These are phyloP conservation scores for Penicillium crystallinum DNA, from an alignment of 495 filamentous ascomycete genomes.

Conservation along the genomic window DNA sequence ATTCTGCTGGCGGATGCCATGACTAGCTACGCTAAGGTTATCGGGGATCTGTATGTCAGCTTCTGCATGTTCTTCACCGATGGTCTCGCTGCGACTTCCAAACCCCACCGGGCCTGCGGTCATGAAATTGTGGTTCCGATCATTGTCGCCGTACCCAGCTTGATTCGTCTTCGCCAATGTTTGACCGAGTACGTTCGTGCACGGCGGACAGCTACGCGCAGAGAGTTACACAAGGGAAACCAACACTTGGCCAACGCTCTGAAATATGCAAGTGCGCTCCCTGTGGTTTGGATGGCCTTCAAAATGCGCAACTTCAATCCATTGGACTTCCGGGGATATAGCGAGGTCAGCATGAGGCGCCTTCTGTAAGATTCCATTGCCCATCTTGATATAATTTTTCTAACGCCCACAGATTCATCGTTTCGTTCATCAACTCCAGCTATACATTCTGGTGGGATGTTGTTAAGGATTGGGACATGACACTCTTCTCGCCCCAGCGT, in stretches of 20 bases:
- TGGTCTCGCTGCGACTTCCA: slow-evolving; percentile 65
- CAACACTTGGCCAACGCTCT: slow-evolving; percentile 88
- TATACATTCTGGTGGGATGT: slow-evolving; percentile 99
- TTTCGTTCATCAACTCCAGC: slow-evolving; percentile 71
- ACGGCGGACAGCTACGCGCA: slow-evolving; percentile 40
- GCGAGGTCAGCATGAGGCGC: slow-evolving; percentile 51
- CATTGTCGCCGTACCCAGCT: slow-evolving; percentile 71
- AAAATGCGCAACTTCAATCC: slow-evolving; percentile 65
- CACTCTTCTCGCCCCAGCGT: slow-evolving; percentile 57
- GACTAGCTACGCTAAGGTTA: slow-evolving; percentile 87
- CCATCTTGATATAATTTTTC: background rate
- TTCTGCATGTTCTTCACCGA: slow-evolving; percentile 81
- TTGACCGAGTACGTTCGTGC: slow-evolving; percentile 81
- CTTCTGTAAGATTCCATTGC: slow-evolving; percentile 41
- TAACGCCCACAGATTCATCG: slow-evolving; percentile 42
- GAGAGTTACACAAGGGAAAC: slow-evolving; percentile 58
- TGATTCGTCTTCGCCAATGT: slow-evolving; percentile 89
- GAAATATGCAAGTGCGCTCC: slow-evolving; percentile 90
- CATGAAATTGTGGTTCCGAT: slow-evolving; percentile 69
- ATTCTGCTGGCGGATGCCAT: slow-evolving; percentile 91
- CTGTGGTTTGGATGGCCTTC: slow-evolving; percentile 74
- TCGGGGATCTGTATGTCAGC: slow-evolving; percentile 83
- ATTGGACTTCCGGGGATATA: slow-evolving; percentile 46
- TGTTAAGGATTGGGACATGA: slow-evolving; percentile 92
- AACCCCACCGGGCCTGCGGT: slow-evolving; percentile 76